These are phyloP conservation scores for Paracoccidioides brasiliensis DNA, from an alignment of 2,329 filamentous ascomycete species.

Conservation along the genomic window DNA sequence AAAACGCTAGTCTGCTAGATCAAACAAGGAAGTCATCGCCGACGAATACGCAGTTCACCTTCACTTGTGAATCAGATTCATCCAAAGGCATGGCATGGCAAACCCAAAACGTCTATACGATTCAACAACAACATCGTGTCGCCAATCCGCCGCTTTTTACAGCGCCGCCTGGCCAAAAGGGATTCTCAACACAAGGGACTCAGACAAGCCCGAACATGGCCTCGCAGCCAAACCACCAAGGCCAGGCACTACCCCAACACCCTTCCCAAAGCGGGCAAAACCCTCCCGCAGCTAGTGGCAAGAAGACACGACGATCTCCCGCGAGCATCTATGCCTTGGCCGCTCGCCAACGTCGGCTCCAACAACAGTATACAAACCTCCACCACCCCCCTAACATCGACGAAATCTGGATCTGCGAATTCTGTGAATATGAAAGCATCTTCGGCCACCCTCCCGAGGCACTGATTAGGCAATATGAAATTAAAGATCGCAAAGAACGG, in stretches of 20 bases:
- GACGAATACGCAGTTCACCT: slow-evolving; percentile 83
- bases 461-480: slow-evolving; percentile 82
- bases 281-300: slow-evolving; percentile 34
- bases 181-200: slow-evolving; percentile 40
- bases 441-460: slow-evolving; percentile 78
- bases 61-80: slow-evolving; percentile 85
- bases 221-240: slow-evolving; percentile 25
- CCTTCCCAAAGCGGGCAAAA: slow-evolving; percentile 31
- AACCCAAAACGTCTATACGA: slow-evolving; percentile 37
- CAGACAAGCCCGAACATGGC: slow-evolving; percentile 42
- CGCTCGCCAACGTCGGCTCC: slow-evolving; percentile 61
- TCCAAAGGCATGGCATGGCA: slow-evolving; percentile 68
- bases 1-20: slow-evolving; percentile 66
- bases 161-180: slow-evolving; percentile 23
- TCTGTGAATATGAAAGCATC: slow-evolving; percentile 94
- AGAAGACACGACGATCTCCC: slow-evolving; percentile 52
- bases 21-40: slow-evolving; percentile 52
- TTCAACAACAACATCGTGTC: slow-evolving; percentile 25
- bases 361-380: slow-evolving; percentile 64
- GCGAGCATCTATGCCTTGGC: slow-evolving; percentile 61
- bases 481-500: slow-evolving; percentile 76
- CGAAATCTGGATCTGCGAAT: slow-evolving; percentile 91
- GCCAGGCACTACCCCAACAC: slow-evolving; percentile 17
- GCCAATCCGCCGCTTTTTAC: slow-evolving; percentile 23
- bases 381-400: slow-evolving; percentile 57